Conservation (phyloP, 2,329 filamentous ascomycete genomes). For the Talaromyces pinophilus region DNA sequence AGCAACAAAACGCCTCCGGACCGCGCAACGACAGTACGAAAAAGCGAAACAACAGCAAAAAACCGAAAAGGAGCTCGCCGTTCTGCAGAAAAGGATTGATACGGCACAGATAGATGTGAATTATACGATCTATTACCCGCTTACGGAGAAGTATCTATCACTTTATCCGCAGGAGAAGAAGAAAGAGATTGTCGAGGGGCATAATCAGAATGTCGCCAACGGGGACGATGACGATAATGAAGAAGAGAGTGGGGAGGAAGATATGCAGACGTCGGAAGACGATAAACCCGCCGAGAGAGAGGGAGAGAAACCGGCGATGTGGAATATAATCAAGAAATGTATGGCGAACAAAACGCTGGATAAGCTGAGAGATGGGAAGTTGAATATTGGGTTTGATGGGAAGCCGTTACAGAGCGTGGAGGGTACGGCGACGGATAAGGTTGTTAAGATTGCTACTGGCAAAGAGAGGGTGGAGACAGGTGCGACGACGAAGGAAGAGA, state of each 20-base stretch:
- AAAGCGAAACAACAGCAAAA: constrained; percentile 38
- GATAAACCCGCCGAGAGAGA: constrained; percentile 4
- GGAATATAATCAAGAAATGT: constrained; percentile 47
- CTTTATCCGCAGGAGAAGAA: constrained; percentile 50
- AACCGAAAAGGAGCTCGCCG: constrained; percentile 28
- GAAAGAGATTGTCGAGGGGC: constrained; percentile 26
- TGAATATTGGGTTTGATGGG: constrained; percentile 32
- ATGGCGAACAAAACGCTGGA: constrained; percentile 48
- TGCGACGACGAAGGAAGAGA: not conserved
- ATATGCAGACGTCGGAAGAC: constrained; percentile 25
- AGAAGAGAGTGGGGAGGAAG: not conserved
- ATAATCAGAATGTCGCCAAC: constrained; percentile 3
- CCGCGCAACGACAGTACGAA: constrained; percentile 37
- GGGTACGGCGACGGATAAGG: not conserved
- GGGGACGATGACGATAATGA: not conserved
- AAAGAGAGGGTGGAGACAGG: constrained; percentile 15
- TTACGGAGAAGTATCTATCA: constrained; percentile 61
- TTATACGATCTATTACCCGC: constrained; percentile 63
- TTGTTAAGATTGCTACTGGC: not conserved
- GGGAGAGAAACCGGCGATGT: constrained; percentile 44
- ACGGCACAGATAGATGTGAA: constrained; percentile 60
- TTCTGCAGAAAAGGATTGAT: constrained; percentile 45
- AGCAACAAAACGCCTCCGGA: constrained; percentile 43
- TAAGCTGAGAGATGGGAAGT: constrained; percentile 44
- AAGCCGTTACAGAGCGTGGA: constrained; percentile 13